Percentiles rank a stretch among this genome's conserved stretches.
These are phyloP conservation scores for Flaveria robusta DNA, from an alignment of 129 eudicot species.

Conservation along the genomic window DNA sequence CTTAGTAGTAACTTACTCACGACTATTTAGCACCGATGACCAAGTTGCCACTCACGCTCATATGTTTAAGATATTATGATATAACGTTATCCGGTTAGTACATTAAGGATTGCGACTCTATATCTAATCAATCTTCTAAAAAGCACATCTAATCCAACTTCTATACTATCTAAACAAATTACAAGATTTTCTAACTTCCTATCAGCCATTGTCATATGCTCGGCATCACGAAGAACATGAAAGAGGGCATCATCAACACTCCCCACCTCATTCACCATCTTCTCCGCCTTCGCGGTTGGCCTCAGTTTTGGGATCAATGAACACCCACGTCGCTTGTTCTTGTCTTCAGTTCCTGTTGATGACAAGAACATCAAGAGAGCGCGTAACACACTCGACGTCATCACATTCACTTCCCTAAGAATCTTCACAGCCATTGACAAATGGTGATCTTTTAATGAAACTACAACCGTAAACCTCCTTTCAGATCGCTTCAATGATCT, in stretches of 20 bases:
- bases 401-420: slow-evolving; percentile 41
- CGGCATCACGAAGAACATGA: slow-evolving; percentile 30
- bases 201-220: slow-evolving; percentile 37
- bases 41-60: too few relatives aligned
- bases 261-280: slow-evolving; percentile 42
- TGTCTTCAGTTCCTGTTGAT: slow-evolving; percentile 26
- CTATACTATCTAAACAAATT: slow-evolving; percentile 41
- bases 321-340: slow-evolving; percentile 33
- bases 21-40: too few relatives aligned
- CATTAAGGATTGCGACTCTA: slow-evolving; percentile 53
- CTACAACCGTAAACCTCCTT: slow-evolving; percentile 29
- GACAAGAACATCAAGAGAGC: slow-evolving; percentile 44
- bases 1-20: too few relatives aligned
- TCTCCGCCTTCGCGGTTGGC: slow-evolving; percentile 31
- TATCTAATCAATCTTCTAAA: slow-evolving; percentile 42
- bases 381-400: slow-evolving; percentile 34
- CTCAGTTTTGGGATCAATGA: slow-evolving; percentile 46
- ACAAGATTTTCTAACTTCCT: slow-evolving; percentile 46
- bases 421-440: slow-evolving; percentile 38
- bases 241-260: slow-evolving; percentile 43
- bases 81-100: slow-evolving; percentile 30
- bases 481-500: slow-evolving; percentile 38
- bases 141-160: slow-evolving; percentile 37
- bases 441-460: slow-evolving; percentile 36
- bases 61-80: neutral